Conservation (phyloP, 345 rosid genomes). For the Xanthoceras sorbifolium region DNA sequence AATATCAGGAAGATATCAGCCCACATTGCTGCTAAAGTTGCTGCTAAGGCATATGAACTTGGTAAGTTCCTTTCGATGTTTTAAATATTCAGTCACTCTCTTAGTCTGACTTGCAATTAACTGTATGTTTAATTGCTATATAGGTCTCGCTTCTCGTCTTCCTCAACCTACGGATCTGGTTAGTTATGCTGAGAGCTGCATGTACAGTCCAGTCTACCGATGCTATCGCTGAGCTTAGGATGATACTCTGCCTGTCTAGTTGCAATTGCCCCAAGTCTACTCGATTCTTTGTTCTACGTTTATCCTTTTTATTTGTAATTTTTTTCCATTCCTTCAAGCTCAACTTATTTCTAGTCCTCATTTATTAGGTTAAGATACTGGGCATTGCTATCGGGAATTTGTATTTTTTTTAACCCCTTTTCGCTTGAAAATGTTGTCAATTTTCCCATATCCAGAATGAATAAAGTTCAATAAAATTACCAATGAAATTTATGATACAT, state of each 20-base stretch:
- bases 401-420: background rate
- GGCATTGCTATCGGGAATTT: background rate
- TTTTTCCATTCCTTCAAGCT: conserved; percentile 1
- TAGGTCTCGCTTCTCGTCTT: conserved; percentile 87
- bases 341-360: background rate
- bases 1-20: conserved; percentile 92
- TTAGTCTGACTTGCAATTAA: background rate
- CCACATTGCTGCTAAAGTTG: conserved; percentile 81
- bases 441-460: background rate
- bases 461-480: background rate
- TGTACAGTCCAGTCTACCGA: conserved; percentile 88
- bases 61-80: conserved; percentile 46
- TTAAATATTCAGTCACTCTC: background rate
- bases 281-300: background rate
- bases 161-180: conserved; percentile 88
- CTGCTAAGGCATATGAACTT: conserved; percentile 89
- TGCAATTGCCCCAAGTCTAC: background rate
- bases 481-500: background rate
- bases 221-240: conserved; percentile 61
- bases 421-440: conserved; percentile 4
- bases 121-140: background rate
- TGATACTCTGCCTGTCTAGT: background rate
- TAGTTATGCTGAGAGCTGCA: conserved; percentile 87
- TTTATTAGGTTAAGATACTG: background rate
- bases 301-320: background rate